phyloP scores from a whole-genome alignment of 345 rosid species.

The Eucalyptus urophylla region DNA sequence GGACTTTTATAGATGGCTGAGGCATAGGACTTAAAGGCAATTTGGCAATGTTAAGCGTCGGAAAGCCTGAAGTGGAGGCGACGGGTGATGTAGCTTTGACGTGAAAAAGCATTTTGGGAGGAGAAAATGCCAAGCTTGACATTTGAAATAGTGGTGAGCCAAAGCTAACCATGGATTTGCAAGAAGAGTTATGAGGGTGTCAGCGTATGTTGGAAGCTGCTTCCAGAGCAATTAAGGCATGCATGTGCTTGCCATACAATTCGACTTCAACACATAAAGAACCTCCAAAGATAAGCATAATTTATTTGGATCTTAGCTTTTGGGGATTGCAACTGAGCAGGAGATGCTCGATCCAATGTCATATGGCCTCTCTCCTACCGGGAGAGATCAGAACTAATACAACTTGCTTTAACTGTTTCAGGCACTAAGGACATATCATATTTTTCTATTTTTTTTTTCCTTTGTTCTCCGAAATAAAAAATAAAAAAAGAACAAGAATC shows the following conservation, averaged over 20 bases:
- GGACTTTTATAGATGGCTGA: background rate
- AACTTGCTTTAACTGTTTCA: background rate
- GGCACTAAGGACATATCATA: background rate
- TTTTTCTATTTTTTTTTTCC: no score
- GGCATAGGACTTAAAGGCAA: background rate
- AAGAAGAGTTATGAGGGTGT: background rate
- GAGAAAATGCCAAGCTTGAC: background rate
- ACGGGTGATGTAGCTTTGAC: background rate
- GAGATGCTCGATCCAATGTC: background rate
- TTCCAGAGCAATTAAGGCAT: slow-evolving; percentile 8
- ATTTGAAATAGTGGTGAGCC: background rate
- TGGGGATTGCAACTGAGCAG: background rate
- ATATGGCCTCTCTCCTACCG: background rate
- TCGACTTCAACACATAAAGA: background rate
- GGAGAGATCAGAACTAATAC: background rate
- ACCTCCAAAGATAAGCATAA: background rate
- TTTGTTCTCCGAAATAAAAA: no score
- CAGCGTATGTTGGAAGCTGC: background rate
- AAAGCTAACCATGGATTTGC: background rate
- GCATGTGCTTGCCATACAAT: slow-evolving; percentile 2
- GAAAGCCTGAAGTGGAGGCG: background rate
- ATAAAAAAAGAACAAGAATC: fast-evolving
- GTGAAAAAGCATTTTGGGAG: background rate
- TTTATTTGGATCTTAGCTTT: background rate
- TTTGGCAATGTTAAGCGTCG: background rate